A percentile compares a stretch with the other conserved stretches of the same genome.
Evolutionary conservation across 2,329 filamentous ascomycete species (phyloP).

Genomic region (Aspergillus fumigatiaffinis): DNA sequence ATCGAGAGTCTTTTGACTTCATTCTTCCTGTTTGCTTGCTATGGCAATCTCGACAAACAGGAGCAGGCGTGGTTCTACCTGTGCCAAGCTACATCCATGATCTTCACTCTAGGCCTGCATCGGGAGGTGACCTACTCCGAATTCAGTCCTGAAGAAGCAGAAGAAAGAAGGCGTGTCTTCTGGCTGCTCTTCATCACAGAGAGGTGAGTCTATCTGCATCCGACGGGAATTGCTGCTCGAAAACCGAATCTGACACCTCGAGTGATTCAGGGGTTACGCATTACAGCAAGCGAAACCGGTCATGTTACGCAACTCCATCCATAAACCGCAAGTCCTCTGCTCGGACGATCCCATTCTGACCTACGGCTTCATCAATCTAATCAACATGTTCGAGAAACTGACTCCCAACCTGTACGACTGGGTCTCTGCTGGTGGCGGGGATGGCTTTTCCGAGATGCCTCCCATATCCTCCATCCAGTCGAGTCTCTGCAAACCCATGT

Average conservation of each 20-base stretch:
- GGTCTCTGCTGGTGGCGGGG: slow-evolving; percentile 32
- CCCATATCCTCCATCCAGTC: slow-evolving; percentile 47
- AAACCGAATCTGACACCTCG: neutral
- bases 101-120: slow-evolving; percentile 41
- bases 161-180: slow-evolving; percentile 63
- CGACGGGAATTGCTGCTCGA: neutral
- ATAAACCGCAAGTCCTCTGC: slow-evolving; percentile 57
- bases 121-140: slow-evolving; percentile 50
- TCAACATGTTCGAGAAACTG: slow-evolving; percentile 38
- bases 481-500: slow-evolving; percentile 50
- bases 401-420: slow-evolving; percentile 37
- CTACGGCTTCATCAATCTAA: slow-evolving; percentile 40
- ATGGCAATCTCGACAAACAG: slow-evolving; percentile 68
- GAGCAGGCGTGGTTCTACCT: slow-evolving; percentile 76
- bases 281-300: slow-evolving; percentile 66
- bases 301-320: slow-evolving; percentile 64
- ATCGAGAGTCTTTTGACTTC: slow-evolving; percentile 57
- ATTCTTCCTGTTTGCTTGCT: slow-evolving; percentile 72
- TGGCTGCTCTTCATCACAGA: slow-evolving; percentile 72
- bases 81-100: slow-evolving; percentile 69
- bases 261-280: slow-evolving; percentile 58
- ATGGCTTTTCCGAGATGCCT: slow-evolving; percentile 26
- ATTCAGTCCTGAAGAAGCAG: slow-evolving; percentile 50
- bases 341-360: slow-evolving; percentile 51
- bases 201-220: slow-evolving; percentile 45